Evolutionary conservation across 768 basidiomycete species (phyloP), one percentile per base, ranked within the genome.

Genomic region (Podaxis sp.): DNA sequence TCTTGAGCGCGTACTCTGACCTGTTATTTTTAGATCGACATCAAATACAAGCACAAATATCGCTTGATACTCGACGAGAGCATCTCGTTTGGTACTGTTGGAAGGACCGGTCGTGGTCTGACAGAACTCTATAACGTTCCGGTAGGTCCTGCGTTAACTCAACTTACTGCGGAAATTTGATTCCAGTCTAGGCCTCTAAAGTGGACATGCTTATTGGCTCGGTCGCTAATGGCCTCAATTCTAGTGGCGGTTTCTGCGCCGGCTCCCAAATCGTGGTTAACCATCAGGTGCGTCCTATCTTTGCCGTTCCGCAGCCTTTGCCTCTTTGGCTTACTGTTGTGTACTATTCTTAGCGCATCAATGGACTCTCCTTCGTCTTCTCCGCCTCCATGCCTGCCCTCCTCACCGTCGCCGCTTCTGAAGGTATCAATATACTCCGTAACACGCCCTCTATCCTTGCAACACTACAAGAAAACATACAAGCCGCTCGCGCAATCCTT

Each of bases 171-270:
- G 26, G 17, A n/a, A 37, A 5, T 33, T 37, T 56, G 33, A 60
- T 30, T 17, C 58, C 3, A 13, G 7, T 48, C 1, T 60, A 94
- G 91, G 93, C 95, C 0, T 77, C 84, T 6, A 93, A 95, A 69
- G 88, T 99, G 15, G 97, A 99, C 75, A 95, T 99, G 83, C 81
- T 98, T n/a, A 80, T 96, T 2, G 96, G 95, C 2, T 96, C 93
- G 26, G 84, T 93, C 64, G 90, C 95, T 0, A 94, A 83, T 40
- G 90, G 91, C 13, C 84, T 99, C 20, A 86, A 85, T 63, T 86
- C 96, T 0, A 82, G 84, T 1, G 97, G 96, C 53, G 97, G 97
- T 1, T 99, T 99, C 84, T 99, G 96, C 70, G 94, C 94, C 2
- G 97, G 97, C 26, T 90, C 91, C 1, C 75, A 76, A 17, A 82